Percentiles rank a stretch among this genome's conserved stretches.
Evolutionary conservation across 129 eudicot species (phyloP).

Genomic region (Oenanthe sinensis): DNA sequence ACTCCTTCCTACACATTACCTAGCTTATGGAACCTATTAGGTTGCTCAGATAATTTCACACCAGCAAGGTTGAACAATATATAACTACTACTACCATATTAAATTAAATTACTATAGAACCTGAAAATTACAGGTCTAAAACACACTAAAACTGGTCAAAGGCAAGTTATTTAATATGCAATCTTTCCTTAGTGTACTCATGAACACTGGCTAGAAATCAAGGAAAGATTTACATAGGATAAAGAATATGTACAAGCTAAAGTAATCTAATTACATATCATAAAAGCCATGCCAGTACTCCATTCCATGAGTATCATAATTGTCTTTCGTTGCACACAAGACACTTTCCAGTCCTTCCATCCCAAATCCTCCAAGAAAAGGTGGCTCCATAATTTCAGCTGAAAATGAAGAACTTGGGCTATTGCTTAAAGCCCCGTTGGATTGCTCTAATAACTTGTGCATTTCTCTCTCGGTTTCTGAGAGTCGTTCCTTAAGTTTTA

Average conservation of each 20-base stretch:
- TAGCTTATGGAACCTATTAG: background rate
- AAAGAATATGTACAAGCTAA: slow-evolving; percentile 37
- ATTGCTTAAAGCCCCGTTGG: slow-evolving; percentile 57
- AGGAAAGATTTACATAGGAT: slow-evolving; percentile 33
- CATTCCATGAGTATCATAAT: slow-evolving; percentile 37
- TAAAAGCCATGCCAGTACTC: slow-evolving; percentile 48
- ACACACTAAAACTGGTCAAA: slow-evolving; percentile 2
- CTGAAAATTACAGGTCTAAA: background rate
- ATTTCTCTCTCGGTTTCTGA: slow-evolving; percentile 59
- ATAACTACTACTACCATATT: background rate
- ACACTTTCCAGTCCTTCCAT: slow-evolving; percentile 61
- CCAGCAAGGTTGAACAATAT: background rate
- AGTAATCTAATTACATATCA: slow-evolving; percentile 24
- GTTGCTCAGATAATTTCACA: background rate
- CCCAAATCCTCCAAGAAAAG: slow-evolving; percentile 72
- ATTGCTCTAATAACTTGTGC: slow-evolving; percentile 39
- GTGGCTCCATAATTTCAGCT: slow-evolving; percentile 56
- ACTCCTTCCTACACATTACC: background rate
- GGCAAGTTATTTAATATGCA: slow-evolving; percentile 12
- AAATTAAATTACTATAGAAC: background rate
- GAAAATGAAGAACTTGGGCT: slow-evolving; percentile 81
- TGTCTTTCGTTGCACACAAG: slow-evolving; percentile 36
- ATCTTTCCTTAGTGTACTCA: slow-evolving; percentile 14
- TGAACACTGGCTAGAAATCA: slow-evolving; percentile 24
- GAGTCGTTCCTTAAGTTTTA: slow-evolving; percentile 60